Evolutionary conservation across 495 filamentous ascomycete genomes (phyloP).

Genomic region (Apodospora peruviana): DNA sequence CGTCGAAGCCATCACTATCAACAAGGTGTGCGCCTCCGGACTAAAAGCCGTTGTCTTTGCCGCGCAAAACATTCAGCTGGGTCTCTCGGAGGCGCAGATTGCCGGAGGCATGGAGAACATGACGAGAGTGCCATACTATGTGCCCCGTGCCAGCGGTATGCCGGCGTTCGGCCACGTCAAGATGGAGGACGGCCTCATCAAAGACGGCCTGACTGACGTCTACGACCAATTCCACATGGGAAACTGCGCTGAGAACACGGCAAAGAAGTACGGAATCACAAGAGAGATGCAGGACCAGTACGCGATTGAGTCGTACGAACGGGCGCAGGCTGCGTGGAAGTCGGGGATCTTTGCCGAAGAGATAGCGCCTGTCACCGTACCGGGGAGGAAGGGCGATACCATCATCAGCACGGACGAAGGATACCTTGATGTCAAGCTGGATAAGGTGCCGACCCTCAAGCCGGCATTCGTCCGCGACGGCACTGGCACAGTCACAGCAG

Average conservation of each 20-base stretch:
- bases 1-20: constrained; percentile 84
- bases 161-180: constrained; percentile 81
- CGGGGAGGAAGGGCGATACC: constrained; percentile 74
- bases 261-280: constrained; percentile 75
- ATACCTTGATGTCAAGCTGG: constrained; percentile 73
- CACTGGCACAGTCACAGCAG: constrained; percentile 87
- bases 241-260: constrained; percentile 92
- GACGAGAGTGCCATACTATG: constrained; percentile 88
- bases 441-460: constrained; percentile 80
- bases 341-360: constrained; percentile 75
- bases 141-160: constrained; percentile 66
- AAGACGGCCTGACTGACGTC: constrained; percentile 93
- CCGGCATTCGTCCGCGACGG: constrained; percentile 84
- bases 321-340: constrained; percentile 87
- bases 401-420: constrained; percentile 80
- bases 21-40: constrained; percentile 96
- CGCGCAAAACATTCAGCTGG: constrained; percentile 90
- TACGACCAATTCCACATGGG: constrained; percentile 98
- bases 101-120: constrained; percentile 98
- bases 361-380: constrained; percentile 79
- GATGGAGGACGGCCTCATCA: constrained; percentile 86
- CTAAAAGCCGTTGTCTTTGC: constrained; percentile 87
- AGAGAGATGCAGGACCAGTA: constrained; percentile 86
- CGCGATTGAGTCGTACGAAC: constrained; percentile 79
- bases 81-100: constrained; percentile 76